These are phyloP conservation scores for Haplosporangium sp. DNA, from an alignment of 371 early-diverging fungal species.

Conservation along the genomic window DNA sequence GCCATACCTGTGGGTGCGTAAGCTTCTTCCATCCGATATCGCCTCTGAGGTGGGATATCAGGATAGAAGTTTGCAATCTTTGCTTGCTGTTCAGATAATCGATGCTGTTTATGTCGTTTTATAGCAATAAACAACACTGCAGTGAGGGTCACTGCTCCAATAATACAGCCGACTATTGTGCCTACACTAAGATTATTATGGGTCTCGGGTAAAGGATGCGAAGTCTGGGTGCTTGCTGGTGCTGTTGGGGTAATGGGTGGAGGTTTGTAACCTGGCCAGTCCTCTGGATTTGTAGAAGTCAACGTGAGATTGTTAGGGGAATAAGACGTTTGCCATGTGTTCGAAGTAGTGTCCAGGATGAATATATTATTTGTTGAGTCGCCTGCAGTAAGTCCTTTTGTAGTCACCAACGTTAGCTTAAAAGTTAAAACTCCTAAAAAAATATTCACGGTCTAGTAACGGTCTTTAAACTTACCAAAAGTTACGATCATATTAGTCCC, in stretches of 20 bases:
- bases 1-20: conserved; percentile 41
- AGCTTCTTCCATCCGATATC: conserved; percentile 17
- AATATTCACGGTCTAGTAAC: too few relatives aligned
- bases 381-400: conserved; percentile 44
- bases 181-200: neutral
- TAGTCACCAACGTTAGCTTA: neutral
- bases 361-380: conserved; percentile 41
- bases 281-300: conserved; percentile 51
- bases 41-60: conserved; percentile 14
- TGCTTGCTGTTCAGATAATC: neutral
- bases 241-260: conserved; percentile 22
- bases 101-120: conserved; percentile 9
- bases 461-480: conserved; percentile 28
- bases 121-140: conserved; percentile 13
- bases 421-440: too few relatives aligned
- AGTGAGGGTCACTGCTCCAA: conserved; percentile 22
- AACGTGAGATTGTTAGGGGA: conserved; percentile 32
- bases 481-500: conserved; percentile 44
- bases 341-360: conserved; percentile 39
- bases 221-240: conserved; percentile 3
- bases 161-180: conserved; percentile 33
- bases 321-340: conserved; percentile 52
- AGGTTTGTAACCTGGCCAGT: conserved; percentile 55
- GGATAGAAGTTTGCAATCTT: conserved; percentile 28
- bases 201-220: neutral